Evolutionary conservation across 1,284 basidiomycete species (phyloP).

Genomic region (Stereum hirsutum): DNA sequence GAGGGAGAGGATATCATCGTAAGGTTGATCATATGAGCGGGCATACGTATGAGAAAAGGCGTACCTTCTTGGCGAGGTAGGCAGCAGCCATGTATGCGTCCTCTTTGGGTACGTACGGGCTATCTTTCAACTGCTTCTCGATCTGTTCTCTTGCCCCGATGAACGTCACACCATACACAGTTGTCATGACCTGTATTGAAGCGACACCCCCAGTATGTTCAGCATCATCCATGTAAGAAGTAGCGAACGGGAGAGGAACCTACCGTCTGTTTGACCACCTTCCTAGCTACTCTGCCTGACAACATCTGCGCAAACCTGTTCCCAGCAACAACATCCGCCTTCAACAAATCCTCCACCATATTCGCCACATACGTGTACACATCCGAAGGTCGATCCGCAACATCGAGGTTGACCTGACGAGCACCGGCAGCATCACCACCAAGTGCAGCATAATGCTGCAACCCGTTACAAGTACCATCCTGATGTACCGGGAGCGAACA

Average conservation of each 20-base stretch:
- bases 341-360: conserved; percentile 61
- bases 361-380: conserved; percentile 93
- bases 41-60: conserved; percentile 9
- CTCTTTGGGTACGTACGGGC: conserved; percentile 68
- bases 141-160: conserved; percentile 95
- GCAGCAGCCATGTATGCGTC: conserved; percentile 69
- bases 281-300: conserved; percentile 78
- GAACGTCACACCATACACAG: conserved; percentile 97
- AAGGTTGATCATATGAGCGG: background rate
- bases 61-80: conserved; percentile 75
- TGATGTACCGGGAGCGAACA: conserved; percentile 91
- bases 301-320: conserved; percentile 56
- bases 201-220: too few relatives aligned
- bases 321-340: conserved; percentile 40
- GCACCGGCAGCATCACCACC: conserved; percentile 91
- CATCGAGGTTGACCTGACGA: conserved; percentile 86
- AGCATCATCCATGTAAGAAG: conserved; percentile 3
- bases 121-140: conserved; percentile 78
- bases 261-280: conserved; percentile 97
- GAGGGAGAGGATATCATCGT: conserved; percentile 3
- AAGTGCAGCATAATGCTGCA: conserved; percentile 98
- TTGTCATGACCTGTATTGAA: conserved; percentile 88
- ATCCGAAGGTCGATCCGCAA: conserved; percentile 85
- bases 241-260: conserved; percentile 14
- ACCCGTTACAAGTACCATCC: conserved; percentile 97